Evolutionary conservation across 2,329 filamentous ascomycete genomes (phyloP), one percentile per base, ranked within the genome.

Genomic region (Huntiella omanensis): DNA sequence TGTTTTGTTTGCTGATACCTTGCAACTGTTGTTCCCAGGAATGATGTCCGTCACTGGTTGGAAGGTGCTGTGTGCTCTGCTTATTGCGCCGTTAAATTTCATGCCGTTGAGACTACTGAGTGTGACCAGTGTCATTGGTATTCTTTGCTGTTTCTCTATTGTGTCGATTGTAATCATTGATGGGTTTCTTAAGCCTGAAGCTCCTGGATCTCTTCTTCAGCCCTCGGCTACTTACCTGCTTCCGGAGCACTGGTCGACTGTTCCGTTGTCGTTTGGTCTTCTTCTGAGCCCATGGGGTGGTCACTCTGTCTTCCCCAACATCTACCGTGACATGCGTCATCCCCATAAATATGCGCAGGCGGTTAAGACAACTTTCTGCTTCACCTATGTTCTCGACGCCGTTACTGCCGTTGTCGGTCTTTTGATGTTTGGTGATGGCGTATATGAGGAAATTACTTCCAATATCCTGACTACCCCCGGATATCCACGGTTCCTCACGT

Each of bases 381-480:
- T 93, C 59, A 92, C 85, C 75, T 88, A 84, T 59, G 57, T 83
- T 15, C 71, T 96, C 10, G 88, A 96, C 59, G 70, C 80, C 19
- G 72, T 77, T 40, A 86, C 93, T 58, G 87, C 85, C 19, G 72
- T 91, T 39, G 74, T 83, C 8, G 88, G 91, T 35, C 73, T 91
- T 49, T 70, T 95, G 52, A 96, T 98, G 88, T 98, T 95, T 60
- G 88, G 88, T 50, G 83, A 93, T 54, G 71, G 66, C n/a, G 83
- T 94, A 46, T 73, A 71, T 48, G 87, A 94, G 52, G 85, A 92
- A 60, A 79, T 96, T 58, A 95, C 91, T 0, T 80, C 81, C 56
- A 96, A 94, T 62, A 80, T 98, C 50, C 73, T 96, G 53, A 67
- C 71, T 45, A 80, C 76, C 1, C 62, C 70, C 4, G 80, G 79